A percentile compares a stretch with the other conserved stretches of the same genome.
phyloP scores from a whole-genome alignment of 805 yeast species.

The Teunomyces atbi region DNA sequence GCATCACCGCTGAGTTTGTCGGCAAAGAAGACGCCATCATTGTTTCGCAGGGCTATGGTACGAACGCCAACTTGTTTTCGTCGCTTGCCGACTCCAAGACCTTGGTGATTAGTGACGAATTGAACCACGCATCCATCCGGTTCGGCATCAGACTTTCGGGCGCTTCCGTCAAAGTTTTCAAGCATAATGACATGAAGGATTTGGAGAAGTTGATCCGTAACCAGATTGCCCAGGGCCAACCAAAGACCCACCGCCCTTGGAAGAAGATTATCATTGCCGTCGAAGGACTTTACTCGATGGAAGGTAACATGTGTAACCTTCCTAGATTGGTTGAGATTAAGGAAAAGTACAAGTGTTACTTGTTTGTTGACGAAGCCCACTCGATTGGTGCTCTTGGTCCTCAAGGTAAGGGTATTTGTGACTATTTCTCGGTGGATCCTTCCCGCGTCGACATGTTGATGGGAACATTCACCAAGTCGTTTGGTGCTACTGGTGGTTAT shows the following conservation, averaged over 20 bases:
- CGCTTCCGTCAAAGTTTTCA: constrained; percentile 86
- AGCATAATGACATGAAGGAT: constrained; percentile 84
- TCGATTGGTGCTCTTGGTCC: constrained; percentile 99
- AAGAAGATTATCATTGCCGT: constrained; percentile 79
- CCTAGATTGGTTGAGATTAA: constrained; percentile 72
- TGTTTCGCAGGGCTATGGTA: constrained; percentile 93
- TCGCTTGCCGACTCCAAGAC: constrained; percentile 84
- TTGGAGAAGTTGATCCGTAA: constrained; percentile 78
- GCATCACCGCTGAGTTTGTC: constrained; percentile 74
- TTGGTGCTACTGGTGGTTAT: constrained; percentile 99
- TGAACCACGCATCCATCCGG: constrained; percentile 94
- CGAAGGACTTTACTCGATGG: constrained; percentile 92
- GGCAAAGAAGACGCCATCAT: constrained; percentile 88
- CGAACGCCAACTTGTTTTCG: constrained; percentile 85
- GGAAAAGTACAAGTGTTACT: constrained; percentile 81
- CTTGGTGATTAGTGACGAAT: constrained; percentile 87
- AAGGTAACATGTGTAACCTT: constrained; percentile 83
- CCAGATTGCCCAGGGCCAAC: constrained; percentile 90
- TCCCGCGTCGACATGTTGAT: constrained; percentile 76
- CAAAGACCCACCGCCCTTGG: constrained; percentile 96
- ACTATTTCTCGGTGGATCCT: constrained; percentile 81
- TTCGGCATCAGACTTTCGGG: constrained; percentile 93
- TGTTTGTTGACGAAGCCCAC: constrained; percentile 97
- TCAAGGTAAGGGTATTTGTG: constrained; percentile 91
- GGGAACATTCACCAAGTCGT: constrained; percentile 98